Conservation (phyloP, 306 rosid species). For the Vachellia pachyceras region DNA sequence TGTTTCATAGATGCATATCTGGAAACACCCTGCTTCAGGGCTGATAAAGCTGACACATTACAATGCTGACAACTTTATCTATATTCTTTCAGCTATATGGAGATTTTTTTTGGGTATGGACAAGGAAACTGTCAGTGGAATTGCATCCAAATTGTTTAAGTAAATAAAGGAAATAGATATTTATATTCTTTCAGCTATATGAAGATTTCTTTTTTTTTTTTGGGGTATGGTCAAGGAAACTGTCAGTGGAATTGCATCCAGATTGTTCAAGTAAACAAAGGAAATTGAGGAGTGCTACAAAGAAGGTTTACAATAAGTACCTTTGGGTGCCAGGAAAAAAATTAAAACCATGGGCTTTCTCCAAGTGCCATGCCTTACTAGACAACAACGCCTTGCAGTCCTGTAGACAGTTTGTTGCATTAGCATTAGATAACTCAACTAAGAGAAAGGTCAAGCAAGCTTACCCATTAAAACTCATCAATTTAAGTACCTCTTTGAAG, state of each 20-base stretch:
- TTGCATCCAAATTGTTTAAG: constrained; percentile 1
- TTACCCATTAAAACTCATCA: constrained; percentile 19
- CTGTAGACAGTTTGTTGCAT: constrained; percentile 39
- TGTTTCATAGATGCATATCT: not conserved
- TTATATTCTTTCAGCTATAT: not conserved
- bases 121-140: not conserved
- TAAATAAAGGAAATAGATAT: not conserved
- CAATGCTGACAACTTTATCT: not conserved
- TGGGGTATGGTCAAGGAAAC: not conserved
- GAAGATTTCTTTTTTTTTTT: not conserved
- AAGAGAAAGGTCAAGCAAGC: constrained; percentile 29
- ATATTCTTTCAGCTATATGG: not conserved
- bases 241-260: not conserved
- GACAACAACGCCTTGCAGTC: constrained; percentile 66
- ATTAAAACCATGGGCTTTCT: constrained; percentile 50
- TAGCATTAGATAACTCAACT: constrained; percentile 12
- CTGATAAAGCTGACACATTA: not conserved
- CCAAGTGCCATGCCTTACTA: constrained; percentile 65
- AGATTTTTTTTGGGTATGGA: not conserved
- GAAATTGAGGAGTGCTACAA: not conserved
- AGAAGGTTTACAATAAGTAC: not conserved
- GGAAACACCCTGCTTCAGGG: not conserved
- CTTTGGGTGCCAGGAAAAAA: constrained; percentile 30
- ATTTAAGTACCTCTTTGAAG: constrained; percentile 81
- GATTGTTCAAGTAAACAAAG: not conserved